Base-by-base conservation (phyloP, 2,329 filamentous ascomycete species). In the Fusarium sublunatum region DNA sequence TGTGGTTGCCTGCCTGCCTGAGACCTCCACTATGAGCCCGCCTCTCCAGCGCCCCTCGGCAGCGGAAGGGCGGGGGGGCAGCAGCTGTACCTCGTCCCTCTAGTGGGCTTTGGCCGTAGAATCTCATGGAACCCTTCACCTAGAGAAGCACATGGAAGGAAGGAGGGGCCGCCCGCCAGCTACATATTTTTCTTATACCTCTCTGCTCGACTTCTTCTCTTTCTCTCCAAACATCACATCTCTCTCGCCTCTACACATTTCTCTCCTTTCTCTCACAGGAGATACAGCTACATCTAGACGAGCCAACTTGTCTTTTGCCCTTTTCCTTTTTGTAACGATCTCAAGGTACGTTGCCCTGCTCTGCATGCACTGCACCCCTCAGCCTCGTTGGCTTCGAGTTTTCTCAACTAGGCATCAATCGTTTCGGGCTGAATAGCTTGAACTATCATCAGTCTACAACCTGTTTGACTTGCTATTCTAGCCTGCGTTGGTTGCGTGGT, bases 61-160 rank as follows among this genome's bases (percentile, higher is more conserved):
- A 39, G 43, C 41, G 55, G 59, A 64, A 47, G 44, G 54, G 54
- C 64, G 63, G 49, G 46, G 53, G 50, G 43, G 19, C 19, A 26
- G 50, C 22, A 52, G 42, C 50, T 53, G 49, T 52, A 19, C 19
- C 19, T 19, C 19, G 19, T 19, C 19, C 19, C 19, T 19, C 19
- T 19, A 67, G 41, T 65, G 66, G 65, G 43, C 65, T 63, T 54
- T 63, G 72, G 69, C 73, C 77, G 74, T 80, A 74, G 78, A 80
- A 80, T 79, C 78, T 69, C 74, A 80, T 80, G 78, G 78, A 80
- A 80, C 75, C 77, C 78, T 74, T 75, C 72, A 70, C 66, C 65
- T 68, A 68, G 70, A 70, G 69, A 70, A 70, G 15, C 58, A 66
- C 36, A 67, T 66, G 56, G 66, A 64, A 63, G 63, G 63, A 58